phyloP scores from a whole-genome alignment of 176 grass and related monocot genomes.

The Aechmea fasciata region DNA sequence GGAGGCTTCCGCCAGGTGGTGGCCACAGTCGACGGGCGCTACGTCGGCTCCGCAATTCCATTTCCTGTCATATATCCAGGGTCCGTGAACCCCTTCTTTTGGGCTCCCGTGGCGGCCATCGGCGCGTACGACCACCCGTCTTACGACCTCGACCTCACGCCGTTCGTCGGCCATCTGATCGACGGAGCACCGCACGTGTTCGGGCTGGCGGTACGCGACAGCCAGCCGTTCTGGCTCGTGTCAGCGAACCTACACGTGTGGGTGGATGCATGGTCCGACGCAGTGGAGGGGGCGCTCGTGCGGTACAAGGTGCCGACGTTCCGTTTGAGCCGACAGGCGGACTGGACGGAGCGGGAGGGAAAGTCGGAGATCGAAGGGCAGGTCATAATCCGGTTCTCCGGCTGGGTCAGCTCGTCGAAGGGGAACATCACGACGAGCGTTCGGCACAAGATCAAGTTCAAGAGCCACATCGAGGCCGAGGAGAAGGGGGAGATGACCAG shows the following conservation, averaged over 20 bases:
- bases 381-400: conserved; percentile 30
- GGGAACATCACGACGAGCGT: conserved; percentile 35
- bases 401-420: conserved; percentile 42
- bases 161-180: conserved; percentile 45
- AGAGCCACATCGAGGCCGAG: conserved; percentile 9
- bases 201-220: conserved; percentile 42
- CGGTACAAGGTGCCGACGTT: conserved; percentile 18
- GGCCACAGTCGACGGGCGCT: conserved; percentile 25
- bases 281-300: conserved; percentile 29
- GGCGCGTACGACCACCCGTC: conserved; percentile 45
- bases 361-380: conserved; percentile 26
- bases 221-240: conserved; percentile 36
- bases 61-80: conserved; percentile 57
- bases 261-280: conserved; percentile 38
- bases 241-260: conserved; percentile 57
- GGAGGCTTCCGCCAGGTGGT: conserved; percentile 44
- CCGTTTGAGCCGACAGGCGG: conserved; percentile 4
- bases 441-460: conserved; percentile 15
- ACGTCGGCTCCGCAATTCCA: conserved; percentile 48
- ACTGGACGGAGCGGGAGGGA: conserved; percentile 32
- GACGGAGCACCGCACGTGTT: conserved; percentile 40
- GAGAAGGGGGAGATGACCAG: conserved; percentile 8
- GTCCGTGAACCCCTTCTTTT: conserved; percentile 47
- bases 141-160: conserved; percentile 54
- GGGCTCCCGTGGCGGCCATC: conserved; percentile 44